A percentile compares a stretch with the other conserved stretches of the same genome.
Conservation (phyloP, 1,284 basidiomycete genomes). For the Jaminaea rosea region DNA sequence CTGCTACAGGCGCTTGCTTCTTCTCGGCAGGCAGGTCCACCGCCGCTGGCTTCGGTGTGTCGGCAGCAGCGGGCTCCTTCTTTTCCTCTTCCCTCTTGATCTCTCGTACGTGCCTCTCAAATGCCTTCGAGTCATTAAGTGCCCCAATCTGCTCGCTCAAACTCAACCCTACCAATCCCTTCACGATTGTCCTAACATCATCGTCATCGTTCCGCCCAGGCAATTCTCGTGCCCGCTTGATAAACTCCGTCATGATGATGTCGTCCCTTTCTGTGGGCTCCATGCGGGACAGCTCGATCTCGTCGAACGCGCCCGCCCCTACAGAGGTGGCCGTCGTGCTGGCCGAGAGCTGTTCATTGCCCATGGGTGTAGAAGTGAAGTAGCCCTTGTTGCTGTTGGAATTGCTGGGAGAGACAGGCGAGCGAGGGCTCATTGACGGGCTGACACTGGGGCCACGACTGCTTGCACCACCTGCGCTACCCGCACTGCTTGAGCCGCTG, state of each 20-base stretch:
- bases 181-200: neutral
- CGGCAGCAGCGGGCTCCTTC: slow-evolving; percentile 8
- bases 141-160: neutral
- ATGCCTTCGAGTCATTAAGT: neutral
- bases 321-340: neutral
- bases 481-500: slow-evolving; percentile 34
- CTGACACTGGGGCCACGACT: too few relatives aligned
- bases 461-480: too few relatives aligned
- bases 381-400: too few relatives aligned
- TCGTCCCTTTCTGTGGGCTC: neutral
- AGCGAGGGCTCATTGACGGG: too few relatives aligned
- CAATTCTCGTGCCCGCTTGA: neutral
- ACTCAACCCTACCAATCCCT: neutral
- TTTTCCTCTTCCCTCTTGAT: slow-evolving; percentile 20
- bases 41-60: too few relatives aligned
- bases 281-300: neutral
- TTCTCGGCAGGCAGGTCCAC: neutral
- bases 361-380: too few relatives aligned
- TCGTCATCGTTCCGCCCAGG: neutral
- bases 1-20: neutral
- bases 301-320: neutral
- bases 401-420: too few relatives aligned
- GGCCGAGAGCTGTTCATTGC: too few relatives aligned
- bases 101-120: slow-evolving; percentile 31
- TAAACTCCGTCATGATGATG: neutral